Evolutionary conservation across 106 monocot genomes (phyloP).

Genomic region (Agapanthus africanus): DNA sequence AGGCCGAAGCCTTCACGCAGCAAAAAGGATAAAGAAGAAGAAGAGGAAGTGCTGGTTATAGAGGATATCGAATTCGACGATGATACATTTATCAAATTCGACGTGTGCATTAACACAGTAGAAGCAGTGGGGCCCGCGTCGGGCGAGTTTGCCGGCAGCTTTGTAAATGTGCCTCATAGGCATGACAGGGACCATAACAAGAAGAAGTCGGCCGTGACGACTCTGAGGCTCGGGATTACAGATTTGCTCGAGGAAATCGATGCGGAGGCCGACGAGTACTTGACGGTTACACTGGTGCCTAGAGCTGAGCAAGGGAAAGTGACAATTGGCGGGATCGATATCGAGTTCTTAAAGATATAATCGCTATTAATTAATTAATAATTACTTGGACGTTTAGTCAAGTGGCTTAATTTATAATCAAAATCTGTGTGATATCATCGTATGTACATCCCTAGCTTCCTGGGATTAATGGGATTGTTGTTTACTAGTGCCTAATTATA

Average conservation of each 20-base stretch:
- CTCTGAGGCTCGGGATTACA: constrained; percentile 30
- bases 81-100: constrained; percentile 29
- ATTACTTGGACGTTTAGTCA: too few species aligned
- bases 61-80: constrained; percentile 16
- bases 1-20: constrained; percentile 8
- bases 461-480: too few species aligned
- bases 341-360: too few species aligned
- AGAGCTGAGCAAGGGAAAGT: not conserved
- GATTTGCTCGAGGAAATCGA: constrained; percentile 39
- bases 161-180: constrained; percentile 41
- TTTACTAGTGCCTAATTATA: too few species aligned
- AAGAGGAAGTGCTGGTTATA: constrained; percentile 25
- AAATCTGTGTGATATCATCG: too few species aligned
- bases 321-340: not conserved
- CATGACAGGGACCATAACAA: not conserved
- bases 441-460: too few species aligned
- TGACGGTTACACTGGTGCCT: constrained; percentile 40
- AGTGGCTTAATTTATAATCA: too few species aligned
- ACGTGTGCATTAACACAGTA: constrained; percentile 36
- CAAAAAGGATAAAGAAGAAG: constrained; percentile 8
- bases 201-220: not conserved
- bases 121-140: constrained; percentile 12
- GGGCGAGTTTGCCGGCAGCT: constrained; percentile 62
- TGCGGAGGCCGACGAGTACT: constrained; percentile 28
- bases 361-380: too few species aligned